A percentile compares a stretch with the other conserved stretches of the same genome.
phyloP scores from a whole-genome alignment of 805 yeast genomes.

The Zygotorulaspora danielsina region DNA sequence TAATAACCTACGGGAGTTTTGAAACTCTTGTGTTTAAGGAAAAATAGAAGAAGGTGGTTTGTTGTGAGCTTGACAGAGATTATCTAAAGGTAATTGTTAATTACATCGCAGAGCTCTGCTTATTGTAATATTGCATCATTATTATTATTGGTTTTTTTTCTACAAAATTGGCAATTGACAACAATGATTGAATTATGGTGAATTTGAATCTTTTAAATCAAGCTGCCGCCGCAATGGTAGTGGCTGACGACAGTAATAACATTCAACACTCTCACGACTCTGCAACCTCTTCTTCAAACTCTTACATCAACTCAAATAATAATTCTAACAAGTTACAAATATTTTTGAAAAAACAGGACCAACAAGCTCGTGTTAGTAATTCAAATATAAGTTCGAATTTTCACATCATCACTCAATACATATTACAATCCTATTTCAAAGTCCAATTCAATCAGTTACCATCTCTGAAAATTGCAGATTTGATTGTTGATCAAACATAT shows the following conservation, averaged over 20 bases:
- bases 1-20: neutral
- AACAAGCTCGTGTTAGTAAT: conserved; percentile 15
- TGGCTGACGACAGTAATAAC: conserved; percentile 2
- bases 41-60: neutral
- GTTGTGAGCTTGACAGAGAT: neutral
- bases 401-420: conserved; percentile 30
- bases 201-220: conserved; percentile 10
- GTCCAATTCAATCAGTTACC: conserved; percentile 21
- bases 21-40: neutral
- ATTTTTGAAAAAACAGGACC: conserved; percentile 20
- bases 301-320: conserved; percentile 7
- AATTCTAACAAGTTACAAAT: conserved; percentile 11
- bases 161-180: neutral
- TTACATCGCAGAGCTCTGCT: no score
- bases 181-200: conserved; percentile 11
- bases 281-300: conserved; percentile 5
- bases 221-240: conserved; percentile 7
- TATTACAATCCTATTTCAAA: conserved; percentile 31
- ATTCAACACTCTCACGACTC: conserved; percentile 1
- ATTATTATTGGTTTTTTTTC: no score
- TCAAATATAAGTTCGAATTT: conserved; percentile 22
- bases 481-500: conserved; percentile 36
- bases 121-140: no score
- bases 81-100: no score
- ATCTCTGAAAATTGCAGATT: conserved; percentile 27